phyloP scores from a whole-genome alignment of 1,139 yeast species.

The Nakaseomyces glabratus region DNA sequence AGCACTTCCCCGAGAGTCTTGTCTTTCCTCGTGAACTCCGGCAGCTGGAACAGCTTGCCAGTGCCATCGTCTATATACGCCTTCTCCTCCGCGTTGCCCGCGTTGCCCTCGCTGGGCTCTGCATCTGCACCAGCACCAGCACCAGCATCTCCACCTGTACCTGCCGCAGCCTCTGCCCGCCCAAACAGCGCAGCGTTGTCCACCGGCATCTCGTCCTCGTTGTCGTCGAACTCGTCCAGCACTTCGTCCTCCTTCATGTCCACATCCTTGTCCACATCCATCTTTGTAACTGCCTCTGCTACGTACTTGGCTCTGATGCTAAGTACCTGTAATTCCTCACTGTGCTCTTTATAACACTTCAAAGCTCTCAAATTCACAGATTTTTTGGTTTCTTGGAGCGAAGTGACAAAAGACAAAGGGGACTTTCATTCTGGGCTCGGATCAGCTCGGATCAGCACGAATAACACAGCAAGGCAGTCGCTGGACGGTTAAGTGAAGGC shows the following conservation, averaged over 20 bases:
- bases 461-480: too few species aligned
- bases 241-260: constrained; percentile 35
- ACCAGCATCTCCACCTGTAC: constrained; percentile 21
- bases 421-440: too few species aligned
- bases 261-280: constrained; percentile 33
- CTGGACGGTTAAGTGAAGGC: too few species aligned
- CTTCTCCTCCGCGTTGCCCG: constrained; percentile 13
- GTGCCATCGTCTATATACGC: constrained; percentile 13
- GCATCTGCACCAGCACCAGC: constrained; percentile 18
- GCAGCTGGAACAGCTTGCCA: constrained; percentile 42
- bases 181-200: constrained; percentile 16
- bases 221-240: constrained; percentile 33
- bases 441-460: too few species aligned
- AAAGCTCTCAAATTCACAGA: too few species aligned
- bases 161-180: constrained; percentile 3
- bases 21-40: constrained; percentile 73
- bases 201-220: constrained; percentile 33
- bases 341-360: too few species aligned
- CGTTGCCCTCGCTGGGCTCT: constrained; percentile 14
- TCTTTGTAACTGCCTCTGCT: constrained; percentile 19
- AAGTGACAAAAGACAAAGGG: too few species aligned
- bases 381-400: too few species aligned
- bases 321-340: constrained; percentile 7
- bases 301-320: too few species aligned
- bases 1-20: constrained; percentile 80